Percentiles rank a stretch among this genome's conserved stretches.
These are phyloP conservation scores for Termitomyces sp. DNA, from an alignment of 768 basidiomycete genomes.

Conservation along the genomic window DNA sequence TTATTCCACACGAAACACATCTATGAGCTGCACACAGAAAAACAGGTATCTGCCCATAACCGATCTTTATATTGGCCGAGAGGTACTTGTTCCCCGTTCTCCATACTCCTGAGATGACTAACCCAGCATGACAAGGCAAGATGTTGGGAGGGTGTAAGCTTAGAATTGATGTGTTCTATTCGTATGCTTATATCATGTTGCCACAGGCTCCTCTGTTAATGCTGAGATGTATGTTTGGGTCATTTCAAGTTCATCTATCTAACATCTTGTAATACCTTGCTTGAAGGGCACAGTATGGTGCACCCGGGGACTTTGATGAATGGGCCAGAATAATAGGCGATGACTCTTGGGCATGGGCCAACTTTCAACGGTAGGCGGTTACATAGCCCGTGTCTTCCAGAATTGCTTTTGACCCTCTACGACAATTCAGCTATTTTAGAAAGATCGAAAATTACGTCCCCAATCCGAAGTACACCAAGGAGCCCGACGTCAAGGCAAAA, in stretches of 20 bases:
- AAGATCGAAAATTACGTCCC: conserved; percentile 62
- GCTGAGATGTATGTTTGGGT: conserved; percentile 44
- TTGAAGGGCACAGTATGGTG: conserved; percentile 58
- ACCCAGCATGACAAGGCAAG: conserved; percentile 40
- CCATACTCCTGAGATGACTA: background rate
- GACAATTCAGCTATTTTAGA: conserved; percentile 50
- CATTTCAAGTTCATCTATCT: background rate
- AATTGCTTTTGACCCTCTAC: background rate
- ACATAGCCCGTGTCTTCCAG: background rate
- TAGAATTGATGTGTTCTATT: background rate
- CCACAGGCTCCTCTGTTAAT: conserved; percentile 62
- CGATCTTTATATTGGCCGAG: conserved; percentile 61
- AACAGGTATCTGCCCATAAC: conserved; percentile 49
- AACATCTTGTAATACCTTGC: background rate
- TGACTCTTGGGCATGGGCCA: conserved; percentile 57
- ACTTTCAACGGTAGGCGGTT: conserved; percentile 44
- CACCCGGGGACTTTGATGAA: conserved; percentile 69
- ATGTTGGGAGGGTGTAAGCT: conserved; percentile 72
- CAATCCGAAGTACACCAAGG: conserved; percentile 45
- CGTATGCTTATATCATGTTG: background rate
- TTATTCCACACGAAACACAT: conserved; percentile 49
- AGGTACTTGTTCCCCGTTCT: conserved; percentile 36
- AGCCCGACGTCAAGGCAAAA: conserved; percentile 42
- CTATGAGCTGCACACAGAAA: conserved; percentile 55
- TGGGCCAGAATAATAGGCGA: conserved; percentile 57